Evolutionary conservation across 1,284 basidiomycete genomes (phyloP), one percentile per base, ranked within the genome.

Genomic region (Rhodotorula mucilaginosa): DNA sequence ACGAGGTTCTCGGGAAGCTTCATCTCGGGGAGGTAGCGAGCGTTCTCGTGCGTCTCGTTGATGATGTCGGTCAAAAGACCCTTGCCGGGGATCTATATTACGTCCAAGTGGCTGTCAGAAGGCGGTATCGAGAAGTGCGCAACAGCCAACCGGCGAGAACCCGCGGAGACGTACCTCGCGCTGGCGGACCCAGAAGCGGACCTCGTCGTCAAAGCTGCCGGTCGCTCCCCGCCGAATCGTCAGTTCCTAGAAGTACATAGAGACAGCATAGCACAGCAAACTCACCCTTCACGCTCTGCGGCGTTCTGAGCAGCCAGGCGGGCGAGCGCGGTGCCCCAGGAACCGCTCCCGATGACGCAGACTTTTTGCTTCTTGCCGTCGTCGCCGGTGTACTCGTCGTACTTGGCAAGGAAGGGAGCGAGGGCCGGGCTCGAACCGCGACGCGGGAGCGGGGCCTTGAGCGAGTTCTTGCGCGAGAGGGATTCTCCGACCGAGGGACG

Each of bases 11-110:
- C 80, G 15, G 85, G 85, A 1, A 87, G 81, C 52, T 80, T 74
- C 73, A 86, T 83, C 62, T 84, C 84, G 21, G 86, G 85, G 8
- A 87, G 81, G 77, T 86, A 83, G 71, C 85, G 84, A 12, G 82
- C 80, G 79, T 87, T 87, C 78, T 84, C 82, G 80, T 87, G 86
- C 44, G 84, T 84, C 74, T 80, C 77, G 77, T 83, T 79, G 71
- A 78, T 74, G 65, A 72, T 61, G 61, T 72, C 71, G 47, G 75
- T 76, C 18, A 74, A 39, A 18, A 68, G 64, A 34, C 74, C 74
- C 65, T 75, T 73, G 57, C 74, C 74, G 19, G 74, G 74, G 34
- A 75, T 75, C 72, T 75, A 29, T 8, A 29, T 15, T 13, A 29
- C 2, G 47, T 18, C 6, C 6, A n/a, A 29, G 48, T 19, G 13